A percentile compares a stretch with the other conserved stretches of the same genome.
Conservation (phyloP, 73 alveolate genomes). For the Stentor coeruleus region DNA sequence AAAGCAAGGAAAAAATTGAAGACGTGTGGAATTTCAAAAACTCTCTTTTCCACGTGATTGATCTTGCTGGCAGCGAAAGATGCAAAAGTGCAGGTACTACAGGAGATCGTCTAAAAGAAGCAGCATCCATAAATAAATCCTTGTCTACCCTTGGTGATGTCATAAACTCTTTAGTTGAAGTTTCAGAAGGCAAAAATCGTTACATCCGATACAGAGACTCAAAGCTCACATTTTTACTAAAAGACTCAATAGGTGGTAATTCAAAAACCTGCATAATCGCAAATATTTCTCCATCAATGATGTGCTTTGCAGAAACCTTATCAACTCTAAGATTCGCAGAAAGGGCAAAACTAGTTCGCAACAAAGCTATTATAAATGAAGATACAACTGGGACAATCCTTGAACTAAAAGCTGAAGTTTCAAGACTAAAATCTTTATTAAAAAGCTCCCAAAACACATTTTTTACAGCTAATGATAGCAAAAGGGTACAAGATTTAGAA, state of each 20-base stretch:
- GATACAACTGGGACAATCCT: conserved; percentile 45
- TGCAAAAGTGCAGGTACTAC: conserved; percentile 80
- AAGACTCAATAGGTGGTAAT: conserved; percentile 98
- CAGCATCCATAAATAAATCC: conserved; percentile 89
- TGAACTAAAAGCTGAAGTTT: conserved; percentile 40
- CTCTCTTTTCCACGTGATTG: conserved; percentile 86
- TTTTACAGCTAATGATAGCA: not conserved
- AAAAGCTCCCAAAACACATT: not conserved
- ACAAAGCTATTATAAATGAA: conserved; percentile 76
- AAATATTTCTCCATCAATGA: conserved; percentile 89
- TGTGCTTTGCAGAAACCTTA: conserved; percentile 88
- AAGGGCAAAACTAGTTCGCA: conserved; percentile 87
- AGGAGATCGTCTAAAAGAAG: conserved; percentile 72
- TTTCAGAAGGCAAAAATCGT: conserved; percentile 81
- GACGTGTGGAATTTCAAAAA: conserved; percentile 42
- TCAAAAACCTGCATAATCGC: conserved; percentile 95
- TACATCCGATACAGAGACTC: conserved; percentile 94
- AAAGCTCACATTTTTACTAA: conserved; percentile 87
- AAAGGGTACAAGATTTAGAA: conserved; percentile 15
- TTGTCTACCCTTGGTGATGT: conserved; percentile 85
- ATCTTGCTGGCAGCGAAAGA: conserved; percentile 96
- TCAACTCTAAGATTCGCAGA: conserved; percentile 94
- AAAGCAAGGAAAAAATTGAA: conserved; percentile 55
- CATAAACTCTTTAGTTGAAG: conserved; percentile 88
- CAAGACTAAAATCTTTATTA: not conserved